Evolutionary conservation across 495 filamentous ascomycete species (phyloP), one percentile per base, ranked within the genome.

Genomic region (Xylaria sp.): DNA sequence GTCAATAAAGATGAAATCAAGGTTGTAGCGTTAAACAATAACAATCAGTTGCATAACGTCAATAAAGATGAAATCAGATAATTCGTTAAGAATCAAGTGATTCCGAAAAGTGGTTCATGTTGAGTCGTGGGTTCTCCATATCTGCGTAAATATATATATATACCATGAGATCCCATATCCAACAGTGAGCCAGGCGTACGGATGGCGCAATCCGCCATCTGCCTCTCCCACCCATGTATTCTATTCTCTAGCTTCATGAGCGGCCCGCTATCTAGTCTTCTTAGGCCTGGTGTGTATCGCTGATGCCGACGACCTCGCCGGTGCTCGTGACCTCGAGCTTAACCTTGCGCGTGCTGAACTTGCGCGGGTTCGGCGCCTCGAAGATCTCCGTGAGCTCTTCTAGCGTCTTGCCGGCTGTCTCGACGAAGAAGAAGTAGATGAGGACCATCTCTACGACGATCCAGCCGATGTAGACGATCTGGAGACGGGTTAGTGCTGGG

Each of bases 341-440:
- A 50, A 81, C 72, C 81, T 87, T 83, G 66, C 85, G 78, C 72
- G 87, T 77, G 41, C 86, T 88, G 75, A 81, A 83, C 74, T 85
- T 87, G 67, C 87, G 85, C 0, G 88, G 88, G 67, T 88, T 85
- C 12, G 67, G 74, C 8, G 82, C 81, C 68, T 90, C 84, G 77
- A 93, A 93, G 62, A 93, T 88, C 72, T 88, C 87, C 41, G 85
- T 83, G 43, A 93, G 77, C 78, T 93, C 90, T 77, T 93, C 91
- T 57, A 93, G 84, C 61, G 90, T 92, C 63, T 87, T 86, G 12
- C 87, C 87, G 35, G 86, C 86, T 6, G 91, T 93, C 78, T 93
- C 91, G 0, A 90, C 86, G 73, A 90, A 90, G 69, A 90, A 84
- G 72, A 91, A 89, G 77, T 88, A 93, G 61, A 91, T 90, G 5